Evolutionary conservation across 2,329 filamentous ascomycete genomes (phyloP), one percentile per base, ranked within the genome.

Genomic region (Eurotiales sp.): DNA sequence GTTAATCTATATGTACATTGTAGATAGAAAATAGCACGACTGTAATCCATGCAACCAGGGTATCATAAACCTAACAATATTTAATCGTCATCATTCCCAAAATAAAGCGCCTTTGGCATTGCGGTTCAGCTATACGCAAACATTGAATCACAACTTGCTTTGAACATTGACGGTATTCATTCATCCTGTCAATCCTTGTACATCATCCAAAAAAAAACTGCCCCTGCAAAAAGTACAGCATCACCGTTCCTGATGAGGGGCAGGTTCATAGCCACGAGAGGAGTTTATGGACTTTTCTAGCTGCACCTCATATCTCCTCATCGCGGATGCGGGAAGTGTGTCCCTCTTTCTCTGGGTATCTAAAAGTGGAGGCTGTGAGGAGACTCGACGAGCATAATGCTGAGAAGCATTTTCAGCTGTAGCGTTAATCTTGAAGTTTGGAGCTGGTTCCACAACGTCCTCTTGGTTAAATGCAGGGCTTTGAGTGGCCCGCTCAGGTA

Each of bases 181-280:
- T 10, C 30, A 34, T n/a, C 32, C 17, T 37, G 34, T 19, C 34
- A 37, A 37, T 37, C 17, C 34, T 4, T 37, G 34, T 3, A 21
- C 14, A 14, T 36, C 34, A 11, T 8, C 15, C 34, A 11, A 10
- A 27, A 5, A 27, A 27, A 10, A 27, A 6, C 25, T 11, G 15
- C 12, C 34, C 17, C 8, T 15, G 34, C 8, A 37, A 17, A 10
- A 19, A 37, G 3, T 17, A 37, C 2, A 19, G 12, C 29, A 50
- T 42, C 41, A 37, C 17, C 40, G 47, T 23, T 50, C 47, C 37
- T 43, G 47, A 50, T 25, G 42, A 25, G 47, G 29, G 10, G 29
- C 12, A 41, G 48, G 27, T 17, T 32, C 61, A 59, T 65, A 65
- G 58, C 61, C 60, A 59, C 55, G 43, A n/a, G n/a, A n/a, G 56